Evolutionary conservation across 2,329 filamentous ascomycete species (phyloP).

Genomic region (Chalaropsis thielavioides): DNA sequence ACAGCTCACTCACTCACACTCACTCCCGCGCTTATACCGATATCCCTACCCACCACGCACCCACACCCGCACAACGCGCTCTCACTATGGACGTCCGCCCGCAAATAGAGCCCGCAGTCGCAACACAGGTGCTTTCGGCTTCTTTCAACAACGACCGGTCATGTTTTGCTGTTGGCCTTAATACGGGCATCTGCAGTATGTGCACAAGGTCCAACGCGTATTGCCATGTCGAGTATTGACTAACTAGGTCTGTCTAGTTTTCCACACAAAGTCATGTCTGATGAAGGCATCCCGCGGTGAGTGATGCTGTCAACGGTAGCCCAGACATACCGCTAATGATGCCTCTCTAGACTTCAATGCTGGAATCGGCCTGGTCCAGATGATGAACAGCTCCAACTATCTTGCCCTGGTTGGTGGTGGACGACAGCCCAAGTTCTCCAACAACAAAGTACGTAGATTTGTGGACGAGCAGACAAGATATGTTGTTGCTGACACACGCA

Average conservation of each 20-base stretch:
- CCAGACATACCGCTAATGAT: background rate
- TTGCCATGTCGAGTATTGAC: background rate
- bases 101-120: constrained; percentile 62
- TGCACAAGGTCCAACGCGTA: constrained; percentile 13
- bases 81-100: constrained; percentile 73
- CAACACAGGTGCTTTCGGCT: constrained; percentile 63
- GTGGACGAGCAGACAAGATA: background rate
- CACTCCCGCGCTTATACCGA: background rate
- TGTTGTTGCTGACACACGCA: background rate
- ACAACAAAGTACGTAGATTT: constrained; percentile 52
- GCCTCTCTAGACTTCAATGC: constrained; percentile 53
- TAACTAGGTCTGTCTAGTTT: constrained; percentile 38
- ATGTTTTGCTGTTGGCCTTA: constrained; percentile 75
- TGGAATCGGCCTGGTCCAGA: constrained; percentile 67
- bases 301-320: background rate
- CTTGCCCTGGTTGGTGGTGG: constrained; percentile 83
- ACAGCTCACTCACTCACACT: background rate
- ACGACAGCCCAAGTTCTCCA: constrained; percentile 67
- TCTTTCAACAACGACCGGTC: constrained; percentile 75
- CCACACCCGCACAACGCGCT: background rate
- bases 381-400: constrained; percentile 78
- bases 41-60: background rate
- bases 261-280: constrained; percentile 56
- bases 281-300: constrained; percentile 42
- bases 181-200: constrained; percentile 73